phyloP scores from a whole-genome alignment of 495 filamentous ascomycete genomes.

The Podospora comata region DNA sequence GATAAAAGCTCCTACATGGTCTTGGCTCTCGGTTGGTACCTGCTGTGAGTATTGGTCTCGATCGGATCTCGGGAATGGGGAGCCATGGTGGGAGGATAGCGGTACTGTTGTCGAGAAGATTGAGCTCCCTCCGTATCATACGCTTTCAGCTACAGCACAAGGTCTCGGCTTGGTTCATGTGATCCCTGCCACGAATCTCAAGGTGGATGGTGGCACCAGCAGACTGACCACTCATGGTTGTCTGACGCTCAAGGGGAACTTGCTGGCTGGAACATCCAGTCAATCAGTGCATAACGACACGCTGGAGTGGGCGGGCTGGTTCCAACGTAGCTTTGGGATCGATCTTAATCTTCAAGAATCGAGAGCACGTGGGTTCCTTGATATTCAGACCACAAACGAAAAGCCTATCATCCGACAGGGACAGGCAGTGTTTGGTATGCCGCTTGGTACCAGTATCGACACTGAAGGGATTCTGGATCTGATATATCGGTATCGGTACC shows the following conservation, averaged over 20 bases:
- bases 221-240: neutral
- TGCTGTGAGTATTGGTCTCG: neutral
- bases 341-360: neutral
- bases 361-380: neutral
- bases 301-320: neutral
- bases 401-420: neutral
- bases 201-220: neutral
- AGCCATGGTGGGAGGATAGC: neutral
- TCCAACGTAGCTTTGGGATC: neutral
- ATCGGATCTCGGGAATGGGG: neutral
- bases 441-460: neutral
- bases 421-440: neutral
- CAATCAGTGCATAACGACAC: neutral
- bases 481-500: neutral
- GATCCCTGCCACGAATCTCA: neutral
- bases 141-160: neutral
- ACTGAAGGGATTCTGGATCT: neutral
- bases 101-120: neutral
- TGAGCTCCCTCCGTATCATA: neutral
- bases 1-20: neutral
- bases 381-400: neutral
- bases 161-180: neutral
- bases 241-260: neutral
- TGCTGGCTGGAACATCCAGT: neutral
- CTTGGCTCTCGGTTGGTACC: neutral